Conservation (phyloP, 306 rosid genomes). For the Sechiopsis laciniata region DNA sequence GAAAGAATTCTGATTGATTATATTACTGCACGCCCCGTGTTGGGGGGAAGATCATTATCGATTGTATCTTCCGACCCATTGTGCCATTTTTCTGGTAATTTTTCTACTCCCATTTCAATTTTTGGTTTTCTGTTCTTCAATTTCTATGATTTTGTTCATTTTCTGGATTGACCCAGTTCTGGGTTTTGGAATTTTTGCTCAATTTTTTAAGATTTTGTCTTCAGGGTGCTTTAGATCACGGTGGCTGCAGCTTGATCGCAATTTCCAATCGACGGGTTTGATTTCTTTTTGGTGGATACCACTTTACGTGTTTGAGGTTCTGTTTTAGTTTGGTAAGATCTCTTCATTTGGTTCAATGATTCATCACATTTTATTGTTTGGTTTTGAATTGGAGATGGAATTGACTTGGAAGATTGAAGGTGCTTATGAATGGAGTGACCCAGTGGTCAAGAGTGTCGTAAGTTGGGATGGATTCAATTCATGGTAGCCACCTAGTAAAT, state of each 20-base stretch:
- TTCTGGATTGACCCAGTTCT: conserved; percentile 6
- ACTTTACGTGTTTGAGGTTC: conserved; percentile 7
- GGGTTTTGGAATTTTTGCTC: not conserved
- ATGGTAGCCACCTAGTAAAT: no score
- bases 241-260: conserved; percentile 12
- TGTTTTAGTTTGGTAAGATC: conserved; percentile 19
- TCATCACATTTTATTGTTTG: conserved; percentile 3
- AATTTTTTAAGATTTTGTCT: not conserved
- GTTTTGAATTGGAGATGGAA: not conserved
- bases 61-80: conserved; percentile 18
- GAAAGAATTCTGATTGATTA: not conserved
- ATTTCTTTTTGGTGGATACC: not conserved
- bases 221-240: conserved; percentile 21
- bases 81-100: not conserved
- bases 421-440: not conserved
- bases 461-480: no score
- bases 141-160: not conserved
- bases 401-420: conserved; percentile 16
- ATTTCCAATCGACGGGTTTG: conserved; percentile 5
- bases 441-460: no score
- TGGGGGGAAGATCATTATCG: conserved; percentile 15
- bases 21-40: not conserved
- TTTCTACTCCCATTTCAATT: not conserved
- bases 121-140: not conserved
- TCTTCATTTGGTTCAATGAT: not conserved